Percentiles rank a stretch among this genome's conserved stretches.
phyloP scores from a whole-genome alignment of 2,329 filamentous ascomycete genomes.

The Botrytis porri region DNA sequence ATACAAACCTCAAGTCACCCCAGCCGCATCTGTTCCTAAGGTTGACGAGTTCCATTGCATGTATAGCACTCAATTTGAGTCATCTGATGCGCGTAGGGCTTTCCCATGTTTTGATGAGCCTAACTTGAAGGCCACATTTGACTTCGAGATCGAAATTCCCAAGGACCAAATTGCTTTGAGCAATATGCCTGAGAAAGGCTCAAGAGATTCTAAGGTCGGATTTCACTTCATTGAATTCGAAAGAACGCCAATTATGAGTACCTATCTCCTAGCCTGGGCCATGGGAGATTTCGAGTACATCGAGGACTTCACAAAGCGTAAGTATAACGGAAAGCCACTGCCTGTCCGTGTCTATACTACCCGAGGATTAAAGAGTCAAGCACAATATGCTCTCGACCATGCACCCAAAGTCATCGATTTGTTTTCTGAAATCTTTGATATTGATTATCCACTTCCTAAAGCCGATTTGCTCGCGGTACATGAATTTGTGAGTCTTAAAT shows the following conservation, averaged over 20 bases:
- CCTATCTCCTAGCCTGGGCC: slow-evolving; percentile 87
- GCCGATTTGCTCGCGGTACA: slow-evolving; percentile 87
- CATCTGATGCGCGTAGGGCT: slow-evolving; percentile 88
- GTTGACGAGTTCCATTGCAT: slow-evolving; percentile 68
- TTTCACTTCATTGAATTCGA: slow-evolving; percentile 77
- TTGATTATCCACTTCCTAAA: slow-evolving; percentile 92
- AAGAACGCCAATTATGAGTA: slow-evolving; percentile 81
- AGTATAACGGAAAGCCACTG: slow-evolving; percentile 86
- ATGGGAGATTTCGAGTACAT: slow-evolving; percentile 97
- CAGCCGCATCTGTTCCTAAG: slow-evolving; percentile 73
- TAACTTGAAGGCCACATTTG: slow-evolving; percentile 93
- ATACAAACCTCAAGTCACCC: slow-evolving; percentile 76
- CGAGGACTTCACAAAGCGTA: slow-evolving; percentile 83
- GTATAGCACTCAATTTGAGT: slow-evolving; percentile 97
- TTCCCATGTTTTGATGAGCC: slow-evolving; percentile 99
- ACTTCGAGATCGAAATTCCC: slow-evolving; percentile 88
- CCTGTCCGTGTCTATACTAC: slow-evolving; percentile 97
- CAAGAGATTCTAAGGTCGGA: slow-evolving; percentile 56
- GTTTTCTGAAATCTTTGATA: slow-evolving; percentile 91
- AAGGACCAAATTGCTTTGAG: slow-evolving; percentile 84
- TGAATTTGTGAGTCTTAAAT: slow-evolving; percentile 66
- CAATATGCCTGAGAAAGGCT: slow-evolving; percentile 89
- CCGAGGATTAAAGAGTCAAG: slow-evolving; percentile 88
- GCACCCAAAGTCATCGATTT: slow-evolving; percentile 93
- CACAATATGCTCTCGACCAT: slow-evolving; percentile 82